Evolutionary conservation across 306 rosid species (phyloP).

Genomic region (Pueraria montana): DNA sequence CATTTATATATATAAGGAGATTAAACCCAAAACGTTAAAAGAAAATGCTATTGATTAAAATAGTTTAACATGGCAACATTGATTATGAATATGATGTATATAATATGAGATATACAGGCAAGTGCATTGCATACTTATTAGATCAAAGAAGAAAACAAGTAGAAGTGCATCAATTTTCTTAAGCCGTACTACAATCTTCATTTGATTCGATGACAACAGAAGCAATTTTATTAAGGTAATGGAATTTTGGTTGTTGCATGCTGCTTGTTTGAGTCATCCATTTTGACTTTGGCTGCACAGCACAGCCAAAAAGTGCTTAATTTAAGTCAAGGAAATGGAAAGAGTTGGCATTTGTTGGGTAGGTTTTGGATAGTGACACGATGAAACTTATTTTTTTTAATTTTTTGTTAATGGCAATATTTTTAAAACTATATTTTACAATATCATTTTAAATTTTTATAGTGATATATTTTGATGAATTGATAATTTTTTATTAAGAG

Average conservation of each 20-base stretch:
- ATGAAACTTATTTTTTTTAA: background rate
- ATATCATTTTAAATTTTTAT: too few relatives aligned
- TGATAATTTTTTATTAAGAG: too few relatives aligned
- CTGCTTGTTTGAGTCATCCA: constrained; percentile 8
- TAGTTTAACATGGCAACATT: background rate
- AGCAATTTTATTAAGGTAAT: constrained; percentile 1
- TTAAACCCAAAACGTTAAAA: background rate
- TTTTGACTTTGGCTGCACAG: constrained; percentile 29
- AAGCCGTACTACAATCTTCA: background rate
- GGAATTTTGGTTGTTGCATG: background rate
- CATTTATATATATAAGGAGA: too few relatives aligned
- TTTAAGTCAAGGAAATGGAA: background rate
- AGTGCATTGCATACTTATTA: background rate
- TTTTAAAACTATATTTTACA: background rate
- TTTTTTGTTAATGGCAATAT: background rate
- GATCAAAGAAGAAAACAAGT: background rate
- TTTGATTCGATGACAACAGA: constrained; percentile 11
- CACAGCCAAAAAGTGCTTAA: background rate
- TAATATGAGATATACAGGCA: constrained; percentile 1
- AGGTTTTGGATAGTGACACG: constrained; percentile 7
- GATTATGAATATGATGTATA: background rate
- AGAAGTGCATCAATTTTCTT: background rate
- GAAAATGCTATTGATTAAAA: background rate
- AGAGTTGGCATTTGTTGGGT: constrained; percentile 22
- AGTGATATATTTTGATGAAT: too few relatives aligned